A percentile compares a stretch with the other conserved stretches of the same genome.
Evolutionary conservation across 2,329 filamentous ascomycete species (phyloP).

Genomic region (Erysiphe pulchra): DNA sequence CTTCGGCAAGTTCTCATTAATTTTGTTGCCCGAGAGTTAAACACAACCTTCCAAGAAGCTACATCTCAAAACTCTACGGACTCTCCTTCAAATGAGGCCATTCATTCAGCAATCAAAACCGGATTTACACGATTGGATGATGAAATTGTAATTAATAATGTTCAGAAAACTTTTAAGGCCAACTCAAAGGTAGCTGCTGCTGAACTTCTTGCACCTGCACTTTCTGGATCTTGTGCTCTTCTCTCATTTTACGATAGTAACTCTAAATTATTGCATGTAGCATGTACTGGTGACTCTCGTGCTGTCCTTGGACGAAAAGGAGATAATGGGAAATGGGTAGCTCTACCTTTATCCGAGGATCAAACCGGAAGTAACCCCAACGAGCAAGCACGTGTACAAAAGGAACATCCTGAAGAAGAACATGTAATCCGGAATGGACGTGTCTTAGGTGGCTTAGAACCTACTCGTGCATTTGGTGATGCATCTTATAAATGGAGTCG

Average conservation of each 20-base stretch:
- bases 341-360: conserved; percentile 69
- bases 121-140: conserved; percentile 75
- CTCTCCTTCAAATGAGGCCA: conserved; percentile 50
- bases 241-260: conserved; percentile 87
- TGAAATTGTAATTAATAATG: conserved; percentile 83
- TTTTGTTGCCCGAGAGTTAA: conserved; percentile 80
- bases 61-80: conserved; percentile 22
- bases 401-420: conserved; percentile 70
- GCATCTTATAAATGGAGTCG: conserved; percentile 89
- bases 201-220: conserved; percentile 70
- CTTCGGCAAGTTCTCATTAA: conserved; percentile 76
- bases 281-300: conserved; percentile 87
- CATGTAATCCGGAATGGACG: conserved; percentile 72
- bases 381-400: conserved; percentile 59
- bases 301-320: conserved; percentile 69
- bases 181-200: conserved; percentile 79
- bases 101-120: conserved; percentile 77
- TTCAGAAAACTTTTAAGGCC: conserved; percentile 69
- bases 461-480: conserved; percentile 84
- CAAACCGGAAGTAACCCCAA: conserved; percentile 78
- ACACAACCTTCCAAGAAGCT: conserved; percentile 66
- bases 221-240: conserved; percentile 91
- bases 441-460: conserved; percentile 76
- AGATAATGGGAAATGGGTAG: conserved; percentile 68
- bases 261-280: conserved; percentile 70